phyloP scores from a whole-genome alignment of 331 rosid species.

The Dryas integrifolia region DNA sequence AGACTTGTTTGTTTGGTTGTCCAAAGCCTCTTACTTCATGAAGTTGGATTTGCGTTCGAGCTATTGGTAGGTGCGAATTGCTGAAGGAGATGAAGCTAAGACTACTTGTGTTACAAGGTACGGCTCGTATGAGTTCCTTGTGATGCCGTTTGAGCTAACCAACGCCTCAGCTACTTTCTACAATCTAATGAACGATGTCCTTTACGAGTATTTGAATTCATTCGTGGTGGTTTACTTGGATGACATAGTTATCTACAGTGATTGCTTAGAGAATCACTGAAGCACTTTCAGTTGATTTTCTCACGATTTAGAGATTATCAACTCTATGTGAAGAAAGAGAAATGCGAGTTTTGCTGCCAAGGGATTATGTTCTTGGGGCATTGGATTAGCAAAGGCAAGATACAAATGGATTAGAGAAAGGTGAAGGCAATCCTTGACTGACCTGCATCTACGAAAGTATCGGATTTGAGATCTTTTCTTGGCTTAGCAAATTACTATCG shows the following conservation, averaged over 20 bases:
- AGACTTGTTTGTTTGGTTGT: background rate
- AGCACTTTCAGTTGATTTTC: background rate
- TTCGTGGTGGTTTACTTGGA: background rate
- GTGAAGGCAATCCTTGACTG: no score
- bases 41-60: background rate
- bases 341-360: background rate
- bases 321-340: background rate
- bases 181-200: background rate
- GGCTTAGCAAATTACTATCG: no score
- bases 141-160: background rate
- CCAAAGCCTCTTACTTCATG: background rate
- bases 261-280: background rate
- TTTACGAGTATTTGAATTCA: background rate
- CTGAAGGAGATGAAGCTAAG: background rate
- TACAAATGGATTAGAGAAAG: background rate
- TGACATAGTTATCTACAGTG: background rate
- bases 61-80: background rate
- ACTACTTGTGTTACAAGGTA: background rate
- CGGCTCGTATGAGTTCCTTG: background rate
- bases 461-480: no score
- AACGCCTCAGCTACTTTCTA: background rate
- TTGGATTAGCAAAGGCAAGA: background rate
- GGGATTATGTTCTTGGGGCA: background rate
- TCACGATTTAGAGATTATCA: background rate
- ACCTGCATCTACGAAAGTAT: no score